phyloP scores from a whole-genome alignment of 2,329 filamentous ascomycete species.

The Xylariaceae sp. region DNA sequence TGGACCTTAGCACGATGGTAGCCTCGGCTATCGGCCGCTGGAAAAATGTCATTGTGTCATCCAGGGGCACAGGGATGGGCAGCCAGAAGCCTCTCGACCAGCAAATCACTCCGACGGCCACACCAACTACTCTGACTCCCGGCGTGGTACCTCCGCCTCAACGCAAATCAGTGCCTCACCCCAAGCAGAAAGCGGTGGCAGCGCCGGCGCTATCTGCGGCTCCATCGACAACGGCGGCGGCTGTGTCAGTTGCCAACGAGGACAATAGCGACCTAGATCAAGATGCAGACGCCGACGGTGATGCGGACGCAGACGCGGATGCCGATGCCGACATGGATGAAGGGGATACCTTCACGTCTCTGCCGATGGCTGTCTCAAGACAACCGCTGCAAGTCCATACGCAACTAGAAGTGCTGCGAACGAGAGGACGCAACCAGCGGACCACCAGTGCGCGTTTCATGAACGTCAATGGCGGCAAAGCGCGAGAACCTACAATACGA shows the following conservation, averaged over 20 bases:
- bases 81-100: constrained; percentile 48
- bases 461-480: constrained; percentile 36
- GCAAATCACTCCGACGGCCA: constrained; percentile 20
- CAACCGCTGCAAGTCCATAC: constrained; percentile 27
- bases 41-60: constrained; percentile 57
- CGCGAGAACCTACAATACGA: constrained; percentile 38
- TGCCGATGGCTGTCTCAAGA: constrained; percentile 39
- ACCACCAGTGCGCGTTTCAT: constrained; percentile 35
- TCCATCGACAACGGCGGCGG: constrained; percentile 18
- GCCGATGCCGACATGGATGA: constrained; percentile 53
- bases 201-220: constrained; percentile 16
- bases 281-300: constrained; percentile 53
- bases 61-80: constrained; percentile 45
- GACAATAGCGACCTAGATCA: constrained; percentile 46
- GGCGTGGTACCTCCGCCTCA: constrained; percentile 11
- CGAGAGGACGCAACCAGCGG: constrained; percentile 36
- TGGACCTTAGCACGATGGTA: constrained; percentile 50
- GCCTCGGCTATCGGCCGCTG: constrained; percentile 56
- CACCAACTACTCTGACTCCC: constrained; percentile 20
- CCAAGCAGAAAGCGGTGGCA: constrained; percentile 20
- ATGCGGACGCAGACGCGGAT: constrained; percentile 24
- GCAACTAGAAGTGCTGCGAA: constrained; percentile 42
- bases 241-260: constrained; percentile 32
- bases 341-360: constrained; percentile 51
- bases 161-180: constrained; percentile 16